Conservation (phyloP, 257 asterid species). For the Nicotiana obtusifolia region DNA sequence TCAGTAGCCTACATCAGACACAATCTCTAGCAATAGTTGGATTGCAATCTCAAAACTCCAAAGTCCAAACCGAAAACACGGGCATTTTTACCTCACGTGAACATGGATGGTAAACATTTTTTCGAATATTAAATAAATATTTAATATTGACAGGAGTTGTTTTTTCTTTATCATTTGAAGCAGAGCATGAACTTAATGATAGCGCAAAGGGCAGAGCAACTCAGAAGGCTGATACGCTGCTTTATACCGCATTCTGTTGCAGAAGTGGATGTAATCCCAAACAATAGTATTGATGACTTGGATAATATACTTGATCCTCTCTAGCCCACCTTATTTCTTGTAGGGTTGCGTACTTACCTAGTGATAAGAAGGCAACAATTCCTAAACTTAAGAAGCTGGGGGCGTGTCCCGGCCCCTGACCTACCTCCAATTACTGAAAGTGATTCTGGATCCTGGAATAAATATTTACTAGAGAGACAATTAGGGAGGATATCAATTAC, state of each 20-base stretch:
- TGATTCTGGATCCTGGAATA: constrained; percentile 87
- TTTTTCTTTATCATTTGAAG: not conserved
- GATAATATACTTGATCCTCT: constrained; percentile 62
- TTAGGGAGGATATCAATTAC: constrained; percentile 84
- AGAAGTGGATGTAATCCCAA: constrained; percentile 94
- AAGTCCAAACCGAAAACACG: not conserved
- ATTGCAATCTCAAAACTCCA: not conserved
- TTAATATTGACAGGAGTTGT: not conserved
- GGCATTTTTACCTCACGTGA: not conserved
- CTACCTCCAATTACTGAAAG: too few species aligned
- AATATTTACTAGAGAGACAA: constrained; percentile 87
- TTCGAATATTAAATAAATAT: not conserved
- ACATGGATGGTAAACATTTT: not conserved
- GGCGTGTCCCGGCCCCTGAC: too few species aligned
- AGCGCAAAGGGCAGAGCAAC: constrained; percentile 89
- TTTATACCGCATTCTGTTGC: constrained; percentile 91
- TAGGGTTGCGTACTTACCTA: constrained; percentile 80
- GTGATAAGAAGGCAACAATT: constrained; percentile 56
- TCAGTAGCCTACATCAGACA: not conserved
- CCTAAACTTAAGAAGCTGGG: too few species aligned
- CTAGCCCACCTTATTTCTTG: constrained; percentile 74
- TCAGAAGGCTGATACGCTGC: constrained; percentile 85
- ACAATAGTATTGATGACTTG: constrained; percentile 82
- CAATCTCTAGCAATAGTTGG: not conserved
- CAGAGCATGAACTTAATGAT: constrained; percentile 46